These are phyloP conservation scores for Cymbopogon citratus DNA, from an alignment of 176 grass and related monocot species.

Conservation along the genomic window DNA sequence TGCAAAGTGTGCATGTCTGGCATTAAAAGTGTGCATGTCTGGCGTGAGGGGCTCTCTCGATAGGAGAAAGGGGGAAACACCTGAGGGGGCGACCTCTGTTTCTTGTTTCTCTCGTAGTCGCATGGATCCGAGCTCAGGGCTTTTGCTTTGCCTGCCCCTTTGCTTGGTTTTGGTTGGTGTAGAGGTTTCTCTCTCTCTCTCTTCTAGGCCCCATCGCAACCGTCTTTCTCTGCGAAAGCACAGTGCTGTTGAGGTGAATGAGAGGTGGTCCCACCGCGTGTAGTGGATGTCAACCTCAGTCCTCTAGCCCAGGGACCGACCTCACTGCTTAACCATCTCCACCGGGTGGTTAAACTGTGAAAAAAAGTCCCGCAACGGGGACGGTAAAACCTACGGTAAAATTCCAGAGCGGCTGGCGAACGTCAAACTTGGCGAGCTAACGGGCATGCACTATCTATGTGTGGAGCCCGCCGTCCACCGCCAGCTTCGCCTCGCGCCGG, in stretches of 20 bases:
- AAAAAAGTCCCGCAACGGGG: no score
- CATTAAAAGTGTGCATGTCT: not conserved
- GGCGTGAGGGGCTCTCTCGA: not conserved
- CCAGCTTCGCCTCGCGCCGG: no score
- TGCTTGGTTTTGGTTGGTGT: no score
- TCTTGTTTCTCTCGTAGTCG: not conserved
- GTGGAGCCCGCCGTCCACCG: no score
- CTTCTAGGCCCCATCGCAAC: not conserved
- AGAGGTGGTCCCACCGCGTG: constrained; percentile 8
- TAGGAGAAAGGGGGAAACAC: not conserved
- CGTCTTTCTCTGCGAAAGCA: constrained; percentile 5
- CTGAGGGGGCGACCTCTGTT: not conserved
- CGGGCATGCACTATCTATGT: no score
- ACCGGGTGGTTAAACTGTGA: no score
- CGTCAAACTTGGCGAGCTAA: no score
- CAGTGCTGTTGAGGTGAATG: not conserved
- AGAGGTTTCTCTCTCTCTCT: not conserved
- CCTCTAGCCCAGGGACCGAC: not conserved
- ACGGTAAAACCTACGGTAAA: no score
- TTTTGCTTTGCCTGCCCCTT: not conserved
- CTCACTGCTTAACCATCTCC: not conserved
- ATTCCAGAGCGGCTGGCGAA: no score
- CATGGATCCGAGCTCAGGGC: not conserved
- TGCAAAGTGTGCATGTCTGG: not conserved
- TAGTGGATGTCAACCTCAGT: constrained; percentile 29